Percentiles rank a stretch among this genome's conserved stretches.
Conservation (phyloP, 2,329 filamentous ascomycete genomes). For the Aspergillus ochraceoroseus region DNA sequence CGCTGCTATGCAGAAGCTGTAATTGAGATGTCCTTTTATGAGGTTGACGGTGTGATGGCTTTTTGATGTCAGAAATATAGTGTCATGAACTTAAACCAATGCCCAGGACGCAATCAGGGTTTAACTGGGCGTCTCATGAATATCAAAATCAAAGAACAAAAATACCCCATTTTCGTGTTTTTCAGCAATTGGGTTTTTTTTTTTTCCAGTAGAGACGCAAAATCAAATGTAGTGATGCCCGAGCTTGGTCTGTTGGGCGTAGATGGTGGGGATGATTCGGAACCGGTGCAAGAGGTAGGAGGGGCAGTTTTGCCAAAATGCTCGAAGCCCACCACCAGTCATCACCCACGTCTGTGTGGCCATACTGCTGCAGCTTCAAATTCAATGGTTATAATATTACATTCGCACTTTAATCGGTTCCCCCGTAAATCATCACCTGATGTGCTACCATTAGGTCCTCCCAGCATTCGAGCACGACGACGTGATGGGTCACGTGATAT, state of each 20-base stretch:
- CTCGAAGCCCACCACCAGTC: no score
- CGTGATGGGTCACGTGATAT: neutral
- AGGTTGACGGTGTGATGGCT: slow-evolving; percentile 35
- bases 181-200: no score
- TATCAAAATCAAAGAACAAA: slow-evolving; percentile 25
- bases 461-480: neutral
- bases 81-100: slow-evolving; percentile 34
- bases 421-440: no score
- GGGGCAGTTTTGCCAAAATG: no score
- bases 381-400: no score
- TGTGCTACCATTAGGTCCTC: no score
- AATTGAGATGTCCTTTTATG: slow-evolving; percentile 44
- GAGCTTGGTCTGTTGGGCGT: no score
- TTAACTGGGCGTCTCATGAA: slow-evolving; percentile 31
- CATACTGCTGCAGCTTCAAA: no score
- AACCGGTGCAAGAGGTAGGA: no score
- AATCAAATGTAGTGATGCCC: no score
- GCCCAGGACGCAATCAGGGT: slow-evolving; percentile 27
- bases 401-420: no score
- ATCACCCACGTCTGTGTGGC: no score
- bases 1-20: slow-evolving; percentile 89
- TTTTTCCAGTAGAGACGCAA: neutral
- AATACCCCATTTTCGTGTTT: slow-evolving; percentile 17
- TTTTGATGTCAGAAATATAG: slow-evolving; percentile 36
- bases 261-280: neutral